phyloP scores from a whole-genome alignment of 768 basidiomycete genomes.

The Tricholomella constricta region DNA sequence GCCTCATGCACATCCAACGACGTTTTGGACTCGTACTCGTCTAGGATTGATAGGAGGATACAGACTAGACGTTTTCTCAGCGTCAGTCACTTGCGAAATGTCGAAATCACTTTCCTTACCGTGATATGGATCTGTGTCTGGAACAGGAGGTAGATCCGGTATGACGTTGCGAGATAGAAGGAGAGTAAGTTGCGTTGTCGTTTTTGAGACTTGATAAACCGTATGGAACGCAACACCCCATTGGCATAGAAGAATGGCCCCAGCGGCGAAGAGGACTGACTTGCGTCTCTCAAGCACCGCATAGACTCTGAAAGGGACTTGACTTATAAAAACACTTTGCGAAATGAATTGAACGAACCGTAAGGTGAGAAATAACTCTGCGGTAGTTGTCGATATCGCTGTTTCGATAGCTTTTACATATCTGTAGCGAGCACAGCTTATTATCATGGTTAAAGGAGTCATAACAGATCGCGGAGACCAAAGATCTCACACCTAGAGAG shows the following conservation, averaged over 20 bases:
- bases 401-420: conserved; percentile 6
- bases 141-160: background rate
- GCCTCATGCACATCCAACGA: background rate
- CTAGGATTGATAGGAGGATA: background rate
- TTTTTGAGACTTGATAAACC: conserved; percentile 3
- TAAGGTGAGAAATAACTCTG: too few species aligned
- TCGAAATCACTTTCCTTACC: background rate
- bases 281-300: too few species aligned
- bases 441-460: too few species aligned
- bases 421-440: too few species aligned
- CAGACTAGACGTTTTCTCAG: background rate
- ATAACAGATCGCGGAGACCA: background rate
- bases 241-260: background rate
- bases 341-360: background rate
- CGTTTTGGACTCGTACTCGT: background rate
- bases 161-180: background rate
- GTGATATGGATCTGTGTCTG: background rate
- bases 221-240: conserved; percentile 6
- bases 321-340: background rate
- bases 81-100: background rate
- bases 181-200: background rate
- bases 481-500: background rate
- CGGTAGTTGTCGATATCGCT: background rate
- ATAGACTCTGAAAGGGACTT: background rate
- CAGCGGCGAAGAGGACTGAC: background rate